phyloP scores from a whole-genome alignment of 2,329 filamentous ascomycete species.

The Aspergillus sp. region DNA sequence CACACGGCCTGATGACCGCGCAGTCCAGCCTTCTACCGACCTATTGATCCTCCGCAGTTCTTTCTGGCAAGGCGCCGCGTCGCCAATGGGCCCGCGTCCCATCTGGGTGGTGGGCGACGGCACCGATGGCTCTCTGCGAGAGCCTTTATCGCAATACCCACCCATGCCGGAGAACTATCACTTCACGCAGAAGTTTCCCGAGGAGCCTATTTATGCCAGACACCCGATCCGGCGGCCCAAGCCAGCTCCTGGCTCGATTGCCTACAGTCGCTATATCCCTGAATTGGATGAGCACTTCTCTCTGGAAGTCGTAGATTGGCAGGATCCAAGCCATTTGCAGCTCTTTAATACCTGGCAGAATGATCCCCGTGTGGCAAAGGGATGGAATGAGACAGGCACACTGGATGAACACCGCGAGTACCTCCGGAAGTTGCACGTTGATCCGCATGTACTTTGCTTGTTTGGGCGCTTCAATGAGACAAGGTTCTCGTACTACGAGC shows the following conservation, averaged over 20 bases:
- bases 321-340: slow-evolving; percentile 63
- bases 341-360: slow-evolving; percentile 83
- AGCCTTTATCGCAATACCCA: slow-evolving; percentile 31
- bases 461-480: slow-evolving; percentile 71
- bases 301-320: slow-evolving; percentile 72
- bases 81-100: slow-evolving; percentile 65
- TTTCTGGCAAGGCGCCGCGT: slow-evolving; percentile 72
- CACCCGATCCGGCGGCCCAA: slow-evolving; percentile 74
- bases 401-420: slow-evolving; percentile 74
- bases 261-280: slow-evolving; percentile 78
- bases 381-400: slow-evolving; percentile 78
- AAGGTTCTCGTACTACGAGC: slow-evolving; percentile 75
- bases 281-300: slow-evolving; percentile 75
- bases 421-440: slow-evolving; percentile 66
- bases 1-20: slow-evolving; percentile 25
- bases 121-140: slow-evolving; percentile 30
- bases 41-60: slow-evolving; percentile 55
- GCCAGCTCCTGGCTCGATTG: slow-evolving; percentile 67
- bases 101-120: slow-evolving; percentile 59
- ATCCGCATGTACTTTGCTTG: slow-evolving; percentile 62
- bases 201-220: slow-evolving; percentile 58
- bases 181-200: slow-evolving; percentile 48
- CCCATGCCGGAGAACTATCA: slow-evolving; percentile 40
- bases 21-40: slow-evolving; percentile 29
- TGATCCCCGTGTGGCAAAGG: slow-evolving; percentile 75